Evolutionary conservation across 306 rosid genomes (phyloP), one percentile per base, ranked within the genome.

Genomic region (Gleditsia sinensis): DNA sequence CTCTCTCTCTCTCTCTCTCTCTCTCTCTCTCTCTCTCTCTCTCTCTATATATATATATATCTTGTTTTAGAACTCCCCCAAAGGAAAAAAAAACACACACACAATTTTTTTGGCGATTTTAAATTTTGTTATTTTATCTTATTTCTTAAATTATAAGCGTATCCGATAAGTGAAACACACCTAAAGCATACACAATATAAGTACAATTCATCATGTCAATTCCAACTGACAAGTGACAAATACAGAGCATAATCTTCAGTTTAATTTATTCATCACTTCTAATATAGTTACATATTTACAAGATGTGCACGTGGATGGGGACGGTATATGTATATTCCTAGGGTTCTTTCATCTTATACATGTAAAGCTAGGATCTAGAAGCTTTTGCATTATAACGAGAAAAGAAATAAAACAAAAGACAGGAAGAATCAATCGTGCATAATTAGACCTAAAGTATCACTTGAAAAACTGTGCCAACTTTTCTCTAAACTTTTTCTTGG

Each of bases 391-490:
- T 60, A 33, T 34, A 34, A 61, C 17, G 46, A 36, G 46, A 59
- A 34, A 61, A 59, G 25, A 32, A 9, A 34, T 54, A 9, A 60
- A 61, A 34, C 14, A 17, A 0, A 34, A 61, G 46, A 61, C 67
- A 61, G 9, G 67, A 61, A 17, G 67, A 61, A 61, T 61, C 67
- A 34, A 34, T 61, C 67, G 30, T 61, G 67, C 48, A 61, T 34
- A 60, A 17, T 60, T 60, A 60, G 28, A 60, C 9, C 36, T 19
- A 60, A 60, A 60, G 48, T 36, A 19, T 36, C 9, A 10, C 67
- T 61, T 30, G 7, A 61, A 61, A 61, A 48, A 34, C 48, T 61
- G 30, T 61, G 67, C 67, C 67, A 34, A 61, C 67, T 61, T 61
- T 61, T 39, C 48, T 36, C 14, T 17, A 61, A 34, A 61, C 34